Evolutionary conservation across 116 monocot genomes (phyloP).

Genomic region (Cymodocea nodosa): DNA sequence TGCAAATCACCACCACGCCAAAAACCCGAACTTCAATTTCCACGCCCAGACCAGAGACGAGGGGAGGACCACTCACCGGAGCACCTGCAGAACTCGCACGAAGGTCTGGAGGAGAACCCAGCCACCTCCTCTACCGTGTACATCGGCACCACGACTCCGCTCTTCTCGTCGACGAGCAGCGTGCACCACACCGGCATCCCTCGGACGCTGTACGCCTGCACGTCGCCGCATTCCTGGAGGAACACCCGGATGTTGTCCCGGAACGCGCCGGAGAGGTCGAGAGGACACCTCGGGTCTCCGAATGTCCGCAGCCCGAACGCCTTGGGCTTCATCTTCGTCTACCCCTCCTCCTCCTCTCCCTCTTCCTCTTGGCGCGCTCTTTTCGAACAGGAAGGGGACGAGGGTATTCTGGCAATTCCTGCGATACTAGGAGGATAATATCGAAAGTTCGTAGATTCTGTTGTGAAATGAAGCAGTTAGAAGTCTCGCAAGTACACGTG

Average conservation of each 20-base stretch:
- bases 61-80: slow-evolving; percentile 36
- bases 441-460: too few species aligned
- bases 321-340: neutral
- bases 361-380: neutral
- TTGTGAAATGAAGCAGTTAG: too few species aligned
- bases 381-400: too few species aligned
- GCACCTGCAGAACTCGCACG: slow-evolving; percentile 75
- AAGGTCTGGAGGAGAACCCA: slow-evolving; percentile 26
- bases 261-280: slow-evolving; percentile 58
- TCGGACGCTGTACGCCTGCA: slow-evolving; percentile 17
- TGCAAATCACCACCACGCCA: too few species aligned
- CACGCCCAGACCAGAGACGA: neutral
- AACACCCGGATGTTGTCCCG: slow-evolving; percentile 70
- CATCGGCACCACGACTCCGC: slow-evolving; percentile 42
- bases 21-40: too few species aligned
- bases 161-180: slow-evolving; percentile 58
- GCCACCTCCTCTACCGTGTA: slow-evolving; percentile 69
- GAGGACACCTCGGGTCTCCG: slow-evolving; percentile 29
- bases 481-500: too few species aligned
- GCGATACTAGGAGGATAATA: too few species aligned
- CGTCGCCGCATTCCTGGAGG: slow-evolving; percentile 39
- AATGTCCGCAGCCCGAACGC: slow-evolving; percentile 48
- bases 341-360: neutral
- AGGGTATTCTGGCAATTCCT: too few species aligned
- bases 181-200: slow-evolving; percentile 75